Percentiles rank a stretch among this genome's conserved stretches.
Conservation (phyloP, 495 filamentous ascomycete species). For the Xylaria curta region DNA sequence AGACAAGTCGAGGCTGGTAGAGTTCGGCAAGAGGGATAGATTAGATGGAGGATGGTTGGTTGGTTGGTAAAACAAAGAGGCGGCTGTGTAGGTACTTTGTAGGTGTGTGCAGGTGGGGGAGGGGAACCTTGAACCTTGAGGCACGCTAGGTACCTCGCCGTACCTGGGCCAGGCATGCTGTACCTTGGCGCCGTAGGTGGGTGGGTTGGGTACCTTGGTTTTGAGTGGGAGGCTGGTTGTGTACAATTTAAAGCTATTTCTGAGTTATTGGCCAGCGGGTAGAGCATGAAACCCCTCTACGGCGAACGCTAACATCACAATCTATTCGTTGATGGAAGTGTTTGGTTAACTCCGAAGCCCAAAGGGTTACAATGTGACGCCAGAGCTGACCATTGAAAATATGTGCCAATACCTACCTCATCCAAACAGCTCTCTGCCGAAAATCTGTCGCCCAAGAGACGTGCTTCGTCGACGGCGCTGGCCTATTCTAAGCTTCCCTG, state of each 20-base stretch:
- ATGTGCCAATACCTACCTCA: background rate
- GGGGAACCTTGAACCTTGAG: conserved; percentile 19
- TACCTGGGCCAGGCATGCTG: background rate
- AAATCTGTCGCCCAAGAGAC: background rate
- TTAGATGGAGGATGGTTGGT: conserved; percentile 9
- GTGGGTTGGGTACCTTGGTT: background rate
- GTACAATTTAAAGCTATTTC: background rate
- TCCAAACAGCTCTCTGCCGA: background rate
- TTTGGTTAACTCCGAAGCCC: background rate
- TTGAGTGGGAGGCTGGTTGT: background rate
- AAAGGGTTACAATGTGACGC: background rate
- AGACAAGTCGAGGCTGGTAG: conserved; percentile 20
- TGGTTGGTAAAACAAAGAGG: conserved; percentile 26
- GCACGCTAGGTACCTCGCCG: conserved; percentile 4
- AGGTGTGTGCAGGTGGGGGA: conserved; percentile 27
- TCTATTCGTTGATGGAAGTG: background rate
- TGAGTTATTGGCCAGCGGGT: background rate
- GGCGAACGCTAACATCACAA: background rate
- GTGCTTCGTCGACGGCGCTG: background rate
- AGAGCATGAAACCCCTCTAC: conserved; percentile 8
- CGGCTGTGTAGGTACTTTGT: conserved; percentile 19
- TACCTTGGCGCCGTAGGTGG: background rate
- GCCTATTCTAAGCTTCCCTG: background rate
- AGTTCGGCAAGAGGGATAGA: conserved; percentile 10
- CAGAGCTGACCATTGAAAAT: background rate